Conservation (phyloP, 1,284 basidiomycete genomes). For the Rhodofomes roseus region DNA sequence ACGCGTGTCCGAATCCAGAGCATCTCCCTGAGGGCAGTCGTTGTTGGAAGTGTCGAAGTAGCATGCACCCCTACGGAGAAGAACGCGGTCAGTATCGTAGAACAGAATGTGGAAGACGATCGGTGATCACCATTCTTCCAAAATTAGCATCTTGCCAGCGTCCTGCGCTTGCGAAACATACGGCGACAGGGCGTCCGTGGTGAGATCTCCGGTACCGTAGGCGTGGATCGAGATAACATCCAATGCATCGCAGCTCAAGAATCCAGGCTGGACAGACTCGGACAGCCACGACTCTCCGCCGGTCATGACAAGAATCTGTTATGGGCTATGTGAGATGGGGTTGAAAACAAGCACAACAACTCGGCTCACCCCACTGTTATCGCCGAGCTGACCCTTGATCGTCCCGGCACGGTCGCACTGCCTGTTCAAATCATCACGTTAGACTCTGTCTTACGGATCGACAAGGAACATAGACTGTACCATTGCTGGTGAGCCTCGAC, state of each 20-base stretch:
- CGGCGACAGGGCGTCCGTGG: constrained; percentile 26
- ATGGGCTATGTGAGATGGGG: not conserved
- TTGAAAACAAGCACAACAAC: not conserved
- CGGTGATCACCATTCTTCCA: constrained; percentile 33
- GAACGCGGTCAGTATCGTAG: not conserved
- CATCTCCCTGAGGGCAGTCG: constrained; percentile 24
- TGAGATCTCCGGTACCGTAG: constrained; percentile 32
- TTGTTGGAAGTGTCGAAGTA: constrained; percentile 32
- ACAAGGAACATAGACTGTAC: constrained; percentile 1
- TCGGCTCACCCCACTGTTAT: constrained; percentile 25
- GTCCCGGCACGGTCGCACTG: constrained; percentile 35
- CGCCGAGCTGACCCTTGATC: constrained; percentile 30
- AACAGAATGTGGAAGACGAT: not conserved
- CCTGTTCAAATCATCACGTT: constrained; percentile 18
- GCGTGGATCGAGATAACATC: constrained; percentile 39
- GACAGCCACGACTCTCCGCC: constrained; percentile 36
- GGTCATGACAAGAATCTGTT: constrained; percentile 33
- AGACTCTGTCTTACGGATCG: too few relatives aligned
- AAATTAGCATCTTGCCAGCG: constrained; percentile 31
- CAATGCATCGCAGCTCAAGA: constrained; percentile 30
- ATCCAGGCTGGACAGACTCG: constrained; percentile 33
- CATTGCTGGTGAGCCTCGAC: constrained; percentile 25
- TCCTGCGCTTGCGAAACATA: constrained; percentile 28
- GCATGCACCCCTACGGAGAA: constrained; percentile 29
- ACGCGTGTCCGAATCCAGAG: constrained; percentile 22